Evolutionary conservation across 192 early-diverging fungal species (phyloP), one percentile per base, ranked within the genome.

Genomic region (Coemansia sp.): DNA sequence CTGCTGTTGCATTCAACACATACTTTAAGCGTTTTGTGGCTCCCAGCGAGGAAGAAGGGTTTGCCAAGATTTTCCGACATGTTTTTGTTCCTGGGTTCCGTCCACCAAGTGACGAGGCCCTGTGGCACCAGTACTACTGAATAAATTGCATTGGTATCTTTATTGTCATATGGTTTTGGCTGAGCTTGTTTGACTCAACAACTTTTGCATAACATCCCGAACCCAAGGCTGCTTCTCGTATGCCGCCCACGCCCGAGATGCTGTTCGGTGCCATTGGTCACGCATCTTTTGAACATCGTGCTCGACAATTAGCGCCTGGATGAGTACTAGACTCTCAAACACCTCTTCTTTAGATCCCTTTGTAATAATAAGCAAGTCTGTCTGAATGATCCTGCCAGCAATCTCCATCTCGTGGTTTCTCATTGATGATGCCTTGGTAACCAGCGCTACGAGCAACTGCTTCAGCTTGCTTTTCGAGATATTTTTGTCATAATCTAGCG

Each of bases 91-190:
- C 76, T 7, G 37, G 1, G 9, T 79, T 79, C 45, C 50, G 55
- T 30, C 54, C 56, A 10, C 30, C 59, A 4, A 37, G 43, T 8
- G 69, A 79, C 30, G 57, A 79, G 38, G 47, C 23, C 17, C 46
- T 79, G 2, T 79, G 69, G 76, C 21, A 57, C 62, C 69, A 69
- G 57, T 71, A 63, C 56, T 62, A 61, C 30, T 79, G 55, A 33
- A 33, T 33, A 33, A 33, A 33, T 33, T 3, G 3, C 8, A 33
- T 33, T 33, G 30, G 8, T 33, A 33, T 8, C 30, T 8, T 33
- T 33, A 33, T 5, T 33, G 30, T 8, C 3, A 33, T 5, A 8
- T 3, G 3, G 30, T 33, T 33, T 33, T 8, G 3, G 30, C 30
- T 33, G 30, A 33, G 8, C 30, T 33, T 33, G 30, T 33, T 33